Percentiles rank a stretch among this genome's conserved stretches.
These are phyloP conservation scores for Apostasia shenzhenica DNA, from an alignment of 106 monocot species.

Conservation along the genomic window DNA sequence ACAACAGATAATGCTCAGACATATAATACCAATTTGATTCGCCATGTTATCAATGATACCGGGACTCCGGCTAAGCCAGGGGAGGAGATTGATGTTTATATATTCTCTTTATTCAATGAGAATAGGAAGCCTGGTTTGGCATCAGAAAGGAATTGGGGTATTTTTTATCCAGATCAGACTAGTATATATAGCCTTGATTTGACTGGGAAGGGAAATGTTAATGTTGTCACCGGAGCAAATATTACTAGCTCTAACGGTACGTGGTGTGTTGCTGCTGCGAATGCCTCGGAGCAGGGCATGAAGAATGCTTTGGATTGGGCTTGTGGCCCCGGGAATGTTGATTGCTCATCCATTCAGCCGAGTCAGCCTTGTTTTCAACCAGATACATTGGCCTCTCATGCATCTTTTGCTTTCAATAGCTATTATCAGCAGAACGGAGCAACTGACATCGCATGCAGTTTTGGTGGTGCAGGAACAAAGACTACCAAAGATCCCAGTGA, in stretches of 20 bases:
- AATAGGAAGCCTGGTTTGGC: conserved; percentile 89
- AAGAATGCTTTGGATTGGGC: conserved; percentile 91
- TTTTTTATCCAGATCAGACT: conserved; percentile 90
- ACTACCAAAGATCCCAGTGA: conserved; percentile 89
- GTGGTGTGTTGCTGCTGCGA: conserved; percentile 77
- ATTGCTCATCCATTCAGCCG: conserved; percentile 93
- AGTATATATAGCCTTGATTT: conserved; percentile 86
- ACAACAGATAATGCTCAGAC: conserved; percentile 91
- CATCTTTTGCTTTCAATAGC: conserved; percentile 82
- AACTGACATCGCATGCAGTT: conserved; percentile 76
- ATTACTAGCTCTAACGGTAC: conserved; percentile 76
- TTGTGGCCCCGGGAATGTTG: conserved; percentile 93
- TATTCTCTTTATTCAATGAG: conserved; percentile 96
- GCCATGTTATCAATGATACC: conserved; percentile 77
- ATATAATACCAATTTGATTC: conserved; percentile 88
- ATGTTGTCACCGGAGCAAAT: conserved; percentile 69
- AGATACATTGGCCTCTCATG: conserved; percentile 72
- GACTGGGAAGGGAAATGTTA: conserved; percentile 72
- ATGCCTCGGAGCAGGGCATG: conserved; percentile 57
- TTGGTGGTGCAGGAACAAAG: conserved; percentile 74
- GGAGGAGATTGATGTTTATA: conserved; percentile 72
- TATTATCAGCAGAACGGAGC: conserved; percentile 91
- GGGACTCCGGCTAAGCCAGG: conserved; percentile 93
- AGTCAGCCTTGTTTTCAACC: conserved; percentile 97
- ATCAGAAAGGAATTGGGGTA: conserved; percentile 95